Percentiles rank a stretch among this genome's conserved stretches.
Conservation (phyloP, 257 asterid genomes). For the Ocimum tenuiflorum region DNA sequence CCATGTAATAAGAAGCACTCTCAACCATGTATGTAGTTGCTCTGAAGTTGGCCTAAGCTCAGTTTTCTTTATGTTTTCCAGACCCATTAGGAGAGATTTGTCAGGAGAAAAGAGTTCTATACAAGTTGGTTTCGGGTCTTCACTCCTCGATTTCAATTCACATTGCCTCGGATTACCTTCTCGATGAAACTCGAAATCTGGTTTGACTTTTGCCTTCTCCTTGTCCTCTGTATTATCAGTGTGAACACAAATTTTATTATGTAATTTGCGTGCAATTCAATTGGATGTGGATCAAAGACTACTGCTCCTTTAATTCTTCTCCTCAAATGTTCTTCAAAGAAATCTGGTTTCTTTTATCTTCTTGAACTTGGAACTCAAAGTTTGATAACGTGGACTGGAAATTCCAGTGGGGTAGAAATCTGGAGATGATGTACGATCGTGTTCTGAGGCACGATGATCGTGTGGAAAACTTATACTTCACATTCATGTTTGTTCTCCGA, state of each 20-base stretch:
- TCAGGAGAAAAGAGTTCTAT: conserved; percentile 53
- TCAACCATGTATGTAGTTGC: background rate
- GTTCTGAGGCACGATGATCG: conserved; percentile 83
- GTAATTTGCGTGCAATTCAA: too few relatives aligned
- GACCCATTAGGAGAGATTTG: conserved; percentile 58
- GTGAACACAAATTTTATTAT: too few relatives aligned
- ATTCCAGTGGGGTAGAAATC: conserved; percentile 88
- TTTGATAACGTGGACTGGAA: too few relatives aligned
- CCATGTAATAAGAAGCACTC: background rate
- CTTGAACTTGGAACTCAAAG: too few relatives aligned
- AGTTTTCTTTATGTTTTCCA: conserved; percentile 24
- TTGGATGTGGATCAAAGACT: too few relatives aligned
- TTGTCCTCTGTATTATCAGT: background rate
- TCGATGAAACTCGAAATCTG: conserved; percentile 59
- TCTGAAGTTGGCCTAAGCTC: conserved; percentile 1
- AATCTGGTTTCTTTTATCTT: too few relatives aligned
- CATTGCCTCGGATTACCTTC: conserved; percentile 54
- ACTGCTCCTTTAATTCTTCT: too few relatives aligned
- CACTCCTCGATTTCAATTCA: conserved; percentile 73
- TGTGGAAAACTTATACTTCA: conserved; percentile 80
- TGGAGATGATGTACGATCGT: conserved; percentile 72
- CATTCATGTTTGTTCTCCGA: conserved; percentile 89
- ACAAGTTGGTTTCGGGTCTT: conserved; percentile 70
- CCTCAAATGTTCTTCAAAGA: too few relatives aligned
- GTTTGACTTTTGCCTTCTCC: conserved; percentile 31